Percentiles rank a stretch among this genome's conserved stretches.
Evolutionary conservation across 306 rosid genomes (phyloP).

Genomic region (Ochetophila trinervis): DNA sequence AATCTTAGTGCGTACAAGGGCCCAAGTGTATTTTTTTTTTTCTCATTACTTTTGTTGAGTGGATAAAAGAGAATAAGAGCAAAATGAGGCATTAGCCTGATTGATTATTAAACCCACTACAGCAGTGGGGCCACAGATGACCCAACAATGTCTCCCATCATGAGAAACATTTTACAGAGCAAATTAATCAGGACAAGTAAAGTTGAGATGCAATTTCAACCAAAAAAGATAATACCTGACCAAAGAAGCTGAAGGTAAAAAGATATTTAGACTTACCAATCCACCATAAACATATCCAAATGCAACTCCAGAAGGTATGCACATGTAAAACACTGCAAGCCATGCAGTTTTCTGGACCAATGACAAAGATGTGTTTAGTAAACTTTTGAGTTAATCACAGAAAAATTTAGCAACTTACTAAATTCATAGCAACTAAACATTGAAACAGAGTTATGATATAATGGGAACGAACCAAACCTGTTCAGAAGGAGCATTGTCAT

Average conservation of each 20-base stretch:
- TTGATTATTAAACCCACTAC: background rate
- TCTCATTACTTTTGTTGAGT: background rate
- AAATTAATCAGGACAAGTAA: constrained; percentile 17
- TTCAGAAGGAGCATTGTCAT: constrained; percentile 82
- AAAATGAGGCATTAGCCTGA: background rate
- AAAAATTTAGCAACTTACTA: constrained; percentile 2
- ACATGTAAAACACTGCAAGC: constrained; percentile 95
- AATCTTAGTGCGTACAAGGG: background rate
- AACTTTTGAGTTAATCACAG: constrained; percentile 17
- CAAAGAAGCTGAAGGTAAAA: constrained; percentile 6
- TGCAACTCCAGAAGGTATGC: constrained; percentile 92
- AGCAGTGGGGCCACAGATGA: background rate
- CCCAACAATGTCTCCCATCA: constrained; percentile 8
- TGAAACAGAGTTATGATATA: background rate
- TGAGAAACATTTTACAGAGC: constrained; percentile 2
- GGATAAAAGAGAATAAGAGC: background rate
- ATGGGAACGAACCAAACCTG: constrained; percentile 52
- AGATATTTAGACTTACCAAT: constrained; percentile 51
- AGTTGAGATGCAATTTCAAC: background rate
- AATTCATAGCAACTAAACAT: constrained; percentile 4
- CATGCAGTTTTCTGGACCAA: constrained; percentile 83
- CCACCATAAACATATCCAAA: constrained; percentile 96
- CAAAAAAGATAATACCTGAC: background rate
- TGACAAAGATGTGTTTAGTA: constrained; percentile 10
- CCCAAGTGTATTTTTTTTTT: background rate